Conservation (phyloP, 805 yeast genomes). For the Debaryomyces tyrocola region DNA sequence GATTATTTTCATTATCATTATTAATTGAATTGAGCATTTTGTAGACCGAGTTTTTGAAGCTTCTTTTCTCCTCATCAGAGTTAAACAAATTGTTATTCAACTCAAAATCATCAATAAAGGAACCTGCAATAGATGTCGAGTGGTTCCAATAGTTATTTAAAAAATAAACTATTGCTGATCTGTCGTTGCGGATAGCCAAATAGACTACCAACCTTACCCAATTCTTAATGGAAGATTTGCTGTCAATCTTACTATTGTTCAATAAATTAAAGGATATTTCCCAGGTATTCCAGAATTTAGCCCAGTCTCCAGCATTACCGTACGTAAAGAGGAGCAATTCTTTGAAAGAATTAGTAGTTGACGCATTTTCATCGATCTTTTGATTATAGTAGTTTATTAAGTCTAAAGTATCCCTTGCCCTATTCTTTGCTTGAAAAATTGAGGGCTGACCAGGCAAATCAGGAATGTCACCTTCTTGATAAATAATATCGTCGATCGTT, state of each 20-base stretch:
- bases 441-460: constrained; percentile 5
- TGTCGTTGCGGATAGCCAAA: constrained; percentile 27
- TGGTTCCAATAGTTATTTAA: constrained; percentile 30
- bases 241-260: constrained; percentile 3
- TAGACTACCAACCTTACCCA: constrained; percentile 39
- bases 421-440: constrained; percentile 22
- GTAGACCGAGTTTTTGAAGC: constrained; percentile 21
- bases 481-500: constrained; percentile 24
- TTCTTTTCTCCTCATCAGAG: constrained; percentile 19
- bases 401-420: constrained; percentile 29
- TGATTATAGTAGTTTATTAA: constrained; percentile 23
- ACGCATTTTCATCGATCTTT: constrained; percentile 1
- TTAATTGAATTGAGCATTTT: constrained; percentile 16
- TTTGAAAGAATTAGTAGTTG: constrained; percentile 19
- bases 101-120: constrained; percentile 22
- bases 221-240: constrained; percentile 2
- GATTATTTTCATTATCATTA: constrained; percentile 1
- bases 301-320: constrained; percentile 41
- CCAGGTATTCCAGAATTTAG: constrained; percentile 41
- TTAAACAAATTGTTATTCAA: constrained; percentile 15
- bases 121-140: constrained; percentile 19
- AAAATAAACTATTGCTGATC: constrained; percentile 25
- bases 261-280: constrained; percentile 17
- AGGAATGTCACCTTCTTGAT: constrained; percentile 11
- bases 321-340: constrained; percentile 36